phyloP scores from a whole-genome alignment of 2,329 filamentous ascomycete species.

The Phoma sp. region DNA sequence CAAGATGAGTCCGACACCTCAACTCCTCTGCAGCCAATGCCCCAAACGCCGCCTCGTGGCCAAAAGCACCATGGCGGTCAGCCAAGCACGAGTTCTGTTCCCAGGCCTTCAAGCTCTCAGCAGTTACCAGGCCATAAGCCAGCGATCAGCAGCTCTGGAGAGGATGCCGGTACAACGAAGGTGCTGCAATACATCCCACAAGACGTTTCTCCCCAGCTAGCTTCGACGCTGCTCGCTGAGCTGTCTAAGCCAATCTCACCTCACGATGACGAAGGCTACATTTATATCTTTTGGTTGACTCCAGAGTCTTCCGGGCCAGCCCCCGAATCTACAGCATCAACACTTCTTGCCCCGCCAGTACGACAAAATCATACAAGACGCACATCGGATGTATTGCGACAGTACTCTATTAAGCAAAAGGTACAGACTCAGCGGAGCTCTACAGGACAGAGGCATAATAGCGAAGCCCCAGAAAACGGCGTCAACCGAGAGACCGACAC shows the following conservation, averaged over 20 bases:
- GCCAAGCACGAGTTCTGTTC: slow-evolving; percentile 1
- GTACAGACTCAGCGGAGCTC: slow-evolving; percentile 15
- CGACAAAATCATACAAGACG: slow-evolving; percentile 32
- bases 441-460: slow-evolving; percentile 10
- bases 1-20: slow-evolving; percentile 19
- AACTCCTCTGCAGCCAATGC: slow-evolving; percentile 14
- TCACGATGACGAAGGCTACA: slow-evolving; percentile 81
- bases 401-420: slow-evolving; percentile 37
- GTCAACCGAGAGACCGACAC: slow-evolving; percentile 55
- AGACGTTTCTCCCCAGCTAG: slow-evolving; percentile 68
- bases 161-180: slow-evolving; percentile 43
- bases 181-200: slow-evolving; percentile 73
- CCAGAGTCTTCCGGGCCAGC: slow-evolving; percentile 62
- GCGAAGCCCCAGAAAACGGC: slow-evolving; percentile 21
- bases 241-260: slow-evolving; percentile 76
- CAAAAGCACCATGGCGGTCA: slow-evolving; percentile 9
- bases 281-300: slow-evolving; percentile 99
- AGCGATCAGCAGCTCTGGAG: not conserved
- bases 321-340: slow-evolving; percentile 54
- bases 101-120: not conserved
- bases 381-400: slow-evolving; percentile 43
- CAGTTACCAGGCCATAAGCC: not conserved
- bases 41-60: slow-evolving; percentile 16
- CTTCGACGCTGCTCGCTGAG: slow-evolving; percentile 75
- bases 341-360: slow-evolving; percentile 61